Conservation (phyloP, 1,284 basidiomycete genomes). For the Heterobasidion irregulare region DNA sequence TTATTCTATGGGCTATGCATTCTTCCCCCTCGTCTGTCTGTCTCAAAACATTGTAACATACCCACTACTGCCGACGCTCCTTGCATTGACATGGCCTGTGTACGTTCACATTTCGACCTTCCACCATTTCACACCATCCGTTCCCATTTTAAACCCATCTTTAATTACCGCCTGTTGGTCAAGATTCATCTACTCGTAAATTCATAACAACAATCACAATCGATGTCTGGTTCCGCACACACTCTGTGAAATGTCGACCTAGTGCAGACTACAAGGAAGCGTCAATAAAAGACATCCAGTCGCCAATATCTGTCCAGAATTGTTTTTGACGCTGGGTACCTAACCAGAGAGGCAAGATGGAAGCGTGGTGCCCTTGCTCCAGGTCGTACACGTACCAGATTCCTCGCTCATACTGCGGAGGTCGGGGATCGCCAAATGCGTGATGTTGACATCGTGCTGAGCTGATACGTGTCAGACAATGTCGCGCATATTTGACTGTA, state of each 20-base stretch:
- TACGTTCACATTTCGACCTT: background rate
- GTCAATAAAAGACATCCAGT: constrained; percentile 29
- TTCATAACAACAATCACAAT: background rate
- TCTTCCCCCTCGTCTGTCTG: background rate
- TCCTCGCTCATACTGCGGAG: constrained; percentile 22
- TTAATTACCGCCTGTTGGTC: background rate
- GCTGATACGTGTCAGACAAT: constrained; percentile 6
- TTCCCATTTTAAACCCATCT: background rate
- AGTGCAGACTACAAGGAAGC: background rate
- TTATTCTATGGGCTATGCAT: background rate
- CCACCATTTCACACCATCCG: background rate
- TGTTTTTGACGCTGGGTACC: constrained; percentile 25
- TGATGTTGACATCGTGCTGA: constrained; percentile 16
- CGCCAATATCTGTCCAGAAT: constrained; percentile 31
- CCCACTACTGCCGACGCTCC: background rate
- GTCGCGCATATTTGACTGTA: background rate
- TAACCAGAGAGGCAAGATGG: constrained; percentile 33
- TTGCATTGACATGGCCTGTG: background rate
- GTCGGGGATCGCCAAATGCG: constrained; percentile 3
- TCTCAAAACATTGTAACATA: background rate
- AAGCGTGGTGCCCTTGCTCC: constrained; percentile 28
- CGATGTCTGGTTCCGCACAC: background rate
- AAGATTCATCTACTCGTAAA: background rate
- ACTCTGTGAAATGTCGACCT: too few species aligned
- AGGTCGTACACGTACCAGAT: constrained; percentile 34